These are phyloP conservation scores for Escallonia herrerae DNA, from an alignment of 129 eudicot genomes.

Conservation along the genomic window DNA sequence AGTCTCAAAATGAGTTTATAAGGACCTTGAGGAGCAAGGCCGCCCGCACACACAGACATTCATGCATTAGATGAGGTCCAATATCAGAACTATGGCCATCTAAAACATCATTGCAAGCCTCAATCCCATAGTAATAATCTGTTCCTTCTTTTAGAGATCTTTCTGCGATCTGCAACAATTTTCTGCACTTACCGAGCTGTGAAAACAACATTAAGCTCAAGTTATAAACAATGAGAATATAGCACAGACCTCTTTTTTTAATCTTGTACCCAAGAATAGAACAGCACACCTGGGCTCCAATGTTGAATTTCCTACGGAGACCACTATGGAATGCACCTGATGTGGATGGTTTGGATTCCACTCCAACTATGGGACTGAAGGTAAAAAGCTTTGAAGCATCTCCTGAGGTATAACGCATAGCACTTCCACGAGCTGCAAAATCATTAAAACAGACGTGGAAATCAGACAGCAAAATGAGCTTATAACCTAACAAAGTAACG, in stretches of 20 bases:
- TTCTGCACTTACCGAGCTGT: slow-evolving; percentile 73
- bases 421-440: slow-evolving; percentile 36
- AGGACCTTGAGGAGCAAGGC: slow-evolving; percentile 77
- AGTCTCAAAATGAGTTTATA: slow-evolving; percentile 5
- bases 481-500: no score
- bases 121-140: slow-evolving; percentile 69
- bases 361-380: slow-evolving; percentile 46
- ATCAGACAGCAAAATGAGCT: no score
- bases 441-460: neutral
- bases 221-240: neutral
- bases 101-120: slow-evolving; percentile 91
- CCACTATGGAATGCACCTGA: slow-evolving; percentile 37
- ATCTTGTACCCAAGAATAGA: neutral
- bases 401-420: slow-evolving; percentile 57
- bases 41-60: slow-evolving; percentile 85
- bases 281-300: slow-evolving; percentile 46
- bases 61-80: slow-evolving; percentile 60
- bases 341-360: slow-evolving; percentile 35
- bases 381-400: slow-evolving; percentile 56
- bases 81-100: slow-evolving; percentile 62
- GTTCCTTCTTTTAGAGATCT: slow-evolving; percentile 61
- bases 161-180: slow-evolving; percentile 67
- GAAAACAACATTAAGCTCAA: neutral
- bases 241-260: no score
- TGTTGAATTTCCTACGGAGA: slow-evolving; percentile 30